These are phyloP conservation scores for Blastobotrys muscicola DNA, from an alignment of 805 yeast genomes.

Conservation along the genomic window DNA sequence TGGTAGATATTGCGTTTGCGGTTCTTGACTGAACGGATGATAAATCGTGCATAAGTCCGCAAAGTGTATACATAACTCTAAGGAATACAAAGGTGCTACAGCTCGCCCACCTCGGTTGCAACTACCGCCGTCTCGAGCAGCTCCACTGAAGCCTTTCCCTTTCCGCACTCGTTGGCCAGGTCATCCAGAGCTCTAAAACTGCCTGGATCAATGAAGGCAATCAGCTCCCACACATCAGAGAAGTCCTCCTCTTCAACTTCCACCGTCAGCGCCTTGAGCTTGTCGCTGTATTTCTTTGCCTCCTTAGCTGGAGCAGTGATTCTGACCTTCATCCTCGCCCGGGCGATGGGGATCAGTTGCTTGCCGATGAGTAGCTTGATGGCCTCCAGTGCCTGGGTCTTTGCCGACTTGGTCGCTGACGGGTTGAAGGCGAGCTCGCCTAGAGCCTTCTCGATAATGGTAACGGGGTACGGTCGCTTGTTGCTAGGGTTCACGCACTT, in stretches of 20 bases:
- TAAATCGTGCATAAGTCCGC: background rate
- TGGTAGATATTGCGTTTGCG: no score
- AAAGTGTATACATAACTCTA: background rate
- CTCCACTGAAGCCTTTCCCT: constrained; percentile 60
- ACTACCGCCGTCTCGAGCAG: constrained; percentile 84
- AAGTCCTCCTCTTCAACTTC: constrained; percentile 36
- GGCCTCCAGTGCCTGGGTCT: constrained; percentile 86
- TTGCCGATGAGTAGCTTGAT: constrained; percentile 64
- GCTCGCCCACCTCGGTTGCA: constrained; percentile 39
- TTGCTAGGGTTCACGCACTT: constrained; percentile 88
- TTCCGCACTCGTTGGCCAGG: constrained; percentile 42
- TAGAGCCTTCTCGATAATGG: constrained; percentile 85
- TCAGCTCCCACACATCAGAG: constrained; percentile 41
- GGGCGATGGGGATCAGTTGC: constrained; percentile 84
- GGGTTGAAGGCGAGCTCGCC: constrained; percentile 69
- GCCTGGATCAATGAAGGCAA: constrained; percentile 78
- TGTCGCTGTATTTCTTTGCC: constrained; percentile 36
- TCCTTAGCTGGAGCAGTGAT: constrained; percentile 49
- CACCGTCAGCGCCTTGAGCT: constrained; percentile 35
- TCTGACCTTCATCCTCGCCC: constrained; percentile 87
- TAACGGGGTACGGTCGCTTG: constrained; percentile 85
- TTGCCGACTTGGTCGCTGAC: constrained; percentile 64
- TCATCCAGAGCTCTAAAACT: constrained; percentile 63
- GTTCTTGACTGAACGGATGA: background rate
- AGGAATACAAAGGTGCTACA: constrained; percentile 5